A percentile compares a stretch with the other conserved stretches of the same genome.
These are phyloP conservation scores for Linnemannia exigua DNA, from an alignment of 192 early-diverging fungal species.

Conservation along the genomic window DNA sequence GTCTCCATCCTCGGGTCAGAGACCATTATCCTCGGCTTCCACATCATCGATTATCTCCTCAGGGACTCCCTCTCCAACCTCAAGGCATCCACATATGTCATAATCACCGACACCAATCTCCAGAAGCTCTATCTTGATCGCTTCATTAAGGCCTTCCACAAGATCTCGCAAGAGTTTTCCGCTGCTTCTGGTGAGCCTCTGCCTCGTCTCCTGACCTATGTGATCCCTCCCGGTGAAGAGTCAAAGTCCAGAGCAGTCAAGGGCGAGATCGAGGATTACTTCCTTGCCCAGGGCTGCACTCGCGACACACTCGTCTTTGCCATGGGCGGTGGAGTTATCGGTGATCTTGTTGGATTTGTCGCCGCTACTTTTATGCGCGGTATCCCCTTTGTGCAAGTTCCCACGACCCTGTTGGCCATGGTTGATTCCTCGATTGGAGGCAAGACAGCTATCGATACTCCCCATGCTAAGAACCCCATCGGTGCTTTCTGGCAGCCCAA, in stretches of 20 bases:
- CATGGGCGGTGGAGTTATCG: conserved; percentile 97
- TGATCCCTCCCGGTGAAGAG: conserved; percentile 90
- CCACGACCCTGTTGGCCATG: conserved; percentile 97
- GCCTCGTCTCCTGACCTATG: conserved; percentile 78
- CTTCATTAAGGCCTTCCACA: conserved; percentile 68
- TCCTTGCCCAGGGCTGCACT: conserved; percentile 86
- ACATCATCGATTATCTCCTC: conserved; percentile 80
- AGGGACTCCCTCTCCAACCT: conserved; percentile 80
- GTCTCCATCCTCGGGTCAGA: conserved; percentile 92
- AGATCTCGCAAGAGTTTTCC: conserved; percentile 43
- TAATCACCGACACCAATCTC: conserved; percentile 91
- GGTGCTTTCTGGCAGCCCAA: conserved; percentile 98
- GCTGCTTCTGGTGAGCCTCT: conserved; percentile 21
- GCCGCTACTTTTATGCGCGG: conserved; percentile 99
- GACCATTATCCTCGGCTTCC: conserved; percentile 89
- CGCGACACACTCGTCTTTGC: conserved; percentile 94
- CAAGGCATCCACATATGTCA: conserved; percentile 85
- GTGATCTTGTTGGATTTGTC: conserved; percentile 96
- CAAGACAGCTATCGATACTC: conserved; percentile 97
- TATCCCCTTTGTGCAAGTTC: conserved; percentile 93
- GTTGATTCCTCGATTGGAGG: conserved; percentile 98
- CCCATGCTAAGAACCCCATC: conserved; percentile 95
- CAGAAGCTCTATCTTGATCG: conserved; percentile 79
- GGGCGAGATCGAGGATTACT: conserved; percentile 92
- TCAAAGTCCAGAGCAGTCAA: conserved; percentile 92